These are phyloP conservation scores for Periconia macrospinosa DNA, from an alignment of 2,329 filamentous ascomycete species.

Conservation along the genomic window DNA sequence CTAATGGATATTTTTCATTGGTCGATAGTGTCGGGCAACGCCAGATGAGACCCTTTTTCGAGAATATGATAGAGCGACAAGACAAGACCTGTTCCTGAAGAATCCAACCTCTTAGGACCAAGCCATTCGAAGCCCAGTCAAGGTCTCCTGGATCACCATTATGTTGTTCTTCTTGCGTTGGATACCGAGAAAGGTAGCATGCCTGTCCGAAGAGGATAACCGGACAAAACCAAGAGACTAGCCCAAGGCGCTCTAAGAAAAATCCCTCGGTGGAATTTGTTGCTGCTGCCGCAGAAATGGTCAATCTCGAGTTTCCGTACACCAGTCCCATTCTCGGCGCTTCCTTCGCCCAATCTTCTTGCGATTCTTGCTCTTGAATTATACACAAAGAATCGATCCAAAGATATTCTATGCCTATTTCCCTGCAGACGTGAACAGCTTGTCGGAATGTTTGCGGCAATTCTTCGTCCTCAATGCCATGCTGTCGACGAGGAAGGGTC, in stretches of 20 bases:
- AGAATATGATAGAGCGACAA: background rate
- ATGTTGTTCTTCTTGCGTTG: background rate
- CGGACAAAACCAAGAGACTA: too few relatives aligned
- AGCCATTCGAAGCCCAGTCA: background rate
- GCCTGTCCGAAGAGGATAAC: background rate
- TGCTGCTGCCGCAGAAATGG: constrained; percentile 20
- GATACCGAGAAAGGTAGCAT: background rate
- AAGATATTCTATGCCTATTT: constrained; percentile 1
- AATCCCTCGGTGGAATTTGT: constrained; percentile 13
- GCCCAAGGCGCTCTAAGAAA: too few relatives aligned
- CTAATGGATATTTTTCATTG: background rate
- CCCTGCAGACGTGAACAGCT: background rate
- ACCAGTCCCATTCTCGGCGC: constrained; percentile 14
- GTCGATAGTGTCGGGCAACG: background rate
- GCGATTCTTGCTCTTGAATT: background rate
- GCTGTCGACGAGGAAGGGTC: background rate
- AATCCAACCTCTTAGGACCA: background rate
- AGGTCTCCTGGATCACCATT: background rate
- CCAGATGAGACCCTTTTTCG: background rate
- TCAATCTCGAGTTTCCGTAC: constrained; percentile 12
- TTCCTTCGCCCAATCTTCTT: constrained; percentile 19
- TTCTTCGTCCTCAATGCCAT: background rate
- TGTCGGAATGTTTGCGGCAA: constrained; percentile 4
- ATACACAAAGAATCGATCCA: constrained; percentile 14
- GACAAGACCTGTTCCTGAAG: background rate